Percentiles rank a stretch among this genome's conserved stretches.
These are phyloP conservation scores for Aegilops tauschii DNA, from an alignment of 176 grass and related monocot genomes.

Conservation along the genomic window DNA sequence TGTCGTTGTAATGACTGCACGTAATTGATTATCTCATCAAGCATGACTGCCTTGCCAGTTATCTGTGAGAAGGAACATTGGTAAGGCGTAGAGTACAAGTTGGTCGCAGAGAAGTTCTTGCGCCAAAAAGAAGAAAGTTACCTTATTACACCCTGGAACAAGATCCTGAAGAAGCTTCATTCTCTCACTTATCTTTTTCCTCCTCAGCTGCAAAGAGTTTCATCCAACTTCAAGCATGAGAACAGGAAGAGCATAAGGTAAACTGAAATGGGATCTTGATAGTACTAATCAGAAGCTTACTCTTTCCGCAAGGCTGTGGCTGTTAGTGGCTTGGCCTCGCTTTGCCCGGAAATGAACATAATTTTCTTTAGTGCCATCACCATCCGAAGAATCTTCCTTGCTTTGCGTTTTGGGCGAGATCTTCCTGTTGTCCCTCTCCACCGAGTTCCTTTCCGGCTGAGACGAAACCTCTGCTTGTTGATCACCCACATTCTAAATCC, in stretches of 20 bases:
- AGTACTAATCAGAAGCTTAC: constrained; percentile 41
- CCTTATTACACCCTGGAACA: constrained; percentile 96
- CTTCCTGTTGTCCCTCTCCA: constrained; percentile 47
- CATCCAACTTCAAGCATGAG: constrained; percentile 38
- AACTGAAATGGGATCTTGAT: constrained; percentile 17
- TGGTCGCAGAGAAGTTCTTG: not conserved
- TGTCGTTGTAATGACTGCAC: constrained; percentile 97
- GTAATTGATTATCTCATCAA: constrained; percentile 99
- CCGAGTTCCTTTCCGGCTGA: constrained; percentile 40
- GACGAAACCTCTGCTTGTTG: constrained; percentile 50
- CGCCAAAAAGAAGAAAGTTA: constrained; percentile 22
- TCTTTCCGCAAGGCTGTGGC: constrained; percentile 99
- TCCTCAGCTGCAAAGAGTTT: constrained; percentile 63
- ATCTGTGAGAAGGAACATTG: constrained; percentile 47
- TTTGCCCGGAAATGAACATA: constrained; percentile 92
- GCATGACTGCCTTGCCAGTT: constrained; percentile 97
- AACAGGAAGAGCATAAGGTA: constrained; percentile 14
- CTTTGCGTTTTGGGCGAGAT: constrained; percentile 40
- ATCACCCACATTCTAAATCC: constrained; percentile 43
- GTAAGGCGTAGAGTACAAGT: not conserved
- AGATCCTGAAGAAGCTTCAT: constrained; percentile 99
- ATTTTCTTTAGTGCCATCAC: constrained; percentile 72
- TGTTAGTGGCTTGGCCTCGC: constrained; percentile 91
- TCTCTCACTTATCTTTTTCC: constrained; percentile 97
- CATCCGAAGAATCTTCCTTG: constrained; percentile 51